Conservation (phyloP, 2,329 filamentous ascomycete genomes). For the Microdochium bolleyi region DNA sequence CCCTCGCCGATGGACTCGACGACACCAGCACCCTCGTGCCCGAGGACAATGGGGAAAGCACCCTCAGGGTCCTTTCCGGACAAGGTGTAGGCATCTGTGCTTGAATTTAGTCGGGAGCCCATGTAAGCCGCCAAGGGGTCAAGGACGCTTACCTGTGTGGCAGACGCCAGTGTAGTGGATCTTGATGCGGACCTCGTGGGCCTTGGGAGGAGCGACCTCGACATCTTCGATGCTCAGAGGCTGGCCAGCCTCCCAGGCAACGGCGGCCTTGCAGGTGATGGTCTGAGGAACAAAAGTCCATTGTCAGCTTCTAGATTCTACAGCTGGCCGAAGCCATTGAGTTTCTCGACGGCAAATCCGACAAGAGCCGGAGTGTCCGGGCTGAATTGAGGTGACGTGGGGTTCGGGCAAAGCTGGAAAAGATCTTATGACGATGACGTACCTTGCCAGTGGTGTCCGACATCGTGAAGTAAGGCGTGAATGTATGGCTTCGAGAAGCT, state of each 20-base stretch:
- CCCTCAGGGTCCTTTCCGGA: constrained; percentile 97
- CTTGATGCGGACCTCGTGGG: constrained; percentile 93
- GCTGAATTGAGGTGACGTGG: background rate
- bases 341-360: too few species aligned
- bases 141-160: constrained; percentile 67
- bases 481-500: too few species aligned
- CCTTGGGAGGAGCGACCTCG: constrained; percentile 81
- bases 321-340: background rate
- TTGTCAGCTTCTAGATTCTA: background rate
- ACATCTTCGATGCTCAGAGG: constrained; percentile 84
- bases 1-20: constrained; percentile 93
- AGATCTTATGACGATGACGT: constrained; percentile 9
- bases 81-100: constrained; percentile 79
- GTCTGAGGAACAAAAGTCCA: constrained; percentile 44
- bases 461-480: constrained; percentile 22
- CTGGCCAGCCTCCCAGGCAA: constrained; percentile 95
- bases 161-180: constrained; percentile 98
- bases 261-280: constrained; percentile 94
- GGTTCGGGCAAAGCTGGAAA: background rate
- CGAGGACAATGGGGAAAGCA: constrained; percentile 81
- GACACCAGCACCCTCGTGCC: constrained; percentile 85
- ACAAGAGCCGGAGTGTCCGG: too few species aligned
- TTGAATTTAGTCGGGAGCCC: background rate
- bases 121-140: background rate
- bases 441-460: constrained; percentile 46